phyloP scores from a whole-genome alignment of 2,329 filamentous ascomycete species.

The Truncatella angustata region DNA sequence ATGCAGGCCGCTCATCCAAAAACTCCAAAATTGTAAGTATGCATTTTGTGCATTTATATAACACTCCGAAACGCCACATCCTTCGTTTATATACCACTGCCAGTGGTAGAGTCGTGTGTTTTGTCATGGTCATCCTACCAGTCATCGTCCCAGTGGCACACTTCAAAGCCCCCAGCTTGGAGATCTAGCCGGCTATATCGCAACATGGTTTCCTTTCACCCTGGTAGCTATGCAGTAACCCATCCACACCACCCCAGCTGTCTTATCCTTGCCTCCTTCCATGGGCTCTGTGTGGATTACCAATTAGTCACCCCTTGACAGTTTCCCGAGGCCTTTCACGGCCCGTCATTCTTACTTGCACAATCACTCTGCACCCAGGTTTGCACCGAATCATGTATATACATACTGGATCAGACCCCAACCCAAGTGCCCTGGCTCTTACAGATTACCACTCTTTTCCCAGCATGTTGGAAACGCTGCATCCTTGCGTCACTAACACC shows the following conservation, averaged over 20 bases:
- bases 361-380: slow-evolving; percentile 1
- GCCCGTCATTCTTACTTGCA: slow-evolving; percentile 2
- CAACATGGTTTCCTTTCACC: neutral
- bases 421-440: slow-evolving; percentile 3
- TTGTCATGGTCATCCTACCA: neutral
- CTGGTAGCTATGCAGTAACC: slow-evolving; percentile 2
- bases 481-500: slow-evolving; percentile 6
- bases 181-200: neutral
- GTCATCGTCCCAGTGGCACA: neutral
- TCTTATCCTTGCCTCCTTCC: neutral
- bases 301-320: slow-evolving; percentile 3
- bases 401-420: neutral
- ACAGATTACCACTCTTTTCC: neutral
- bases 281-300: slow-evolving; percentile 5
- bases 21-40: too few relatives aligned
- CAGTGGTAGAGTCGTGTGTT: too few relatives aligned
- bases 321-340: slow-evolving; percentile 5
- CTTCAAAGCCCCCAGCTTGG: neutral
- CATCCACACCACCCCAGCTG: neutral
- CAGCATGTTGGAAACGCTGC: neutral
- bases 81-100: too few relatives aligned
- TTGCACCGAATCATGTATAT: slow-evolving; percentile 2
- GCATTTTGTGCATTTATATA: too few relatives aligned
- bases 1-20: too few relatives aligned
- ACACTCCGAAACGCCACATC: too few relatives aligned